Base-by-base conservation (phyloP, 2,329 filamentous ascomycete genomes). In the Nemania sp. region DNA sequence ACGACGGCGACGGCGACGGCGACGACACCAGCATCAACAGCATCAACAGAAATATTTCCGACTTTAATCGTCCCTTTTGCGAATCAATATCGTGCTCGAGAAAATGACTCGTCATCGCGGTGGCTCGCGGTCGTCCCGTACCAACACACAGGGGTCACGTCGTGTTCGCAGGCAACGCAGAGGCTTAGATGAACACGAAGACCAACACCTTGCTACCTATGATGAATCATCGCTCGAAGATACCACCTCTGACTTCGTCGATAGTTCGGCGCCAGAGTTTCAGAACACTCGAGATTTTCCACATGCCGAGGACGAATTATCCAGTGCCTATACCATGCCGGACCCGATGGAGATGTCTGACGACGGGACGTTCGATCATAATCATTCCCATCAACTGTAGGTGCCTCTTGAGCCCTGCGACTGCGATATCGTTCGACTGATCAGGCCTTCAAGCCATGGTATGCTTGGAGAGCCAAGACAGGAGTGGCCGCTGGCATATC, bases 101-200 rank as follows among this genome's bases (percentile, higher is more conserved):
- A 55, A 32, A 35, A 63, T 63, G 61, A 2, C 37, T 32, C 21
- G 18, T 54, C 37, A 5, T 32, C 39, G 10, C 39, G 37, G 15
- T 49, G 48, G 20, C 15, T 50, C 45, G 6, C 57, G 60, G 11
- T 9, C 17, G 20, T 25, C 47, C 2, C 52, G 48, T 12, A 3
- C 6, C 2, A 34, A 47, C 21, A 39, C 13, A 5, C 53, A 32
- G 13, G 49, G 37, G 12, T 20, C 43, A 18, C 48, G 12, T 1
- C 29, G 7, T 21, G 1, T 21, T 20, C 47, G 40, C 15, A 35
- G 48, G 2, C 52, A 29, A 17, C 42, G 15, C 37, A 18, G 5
- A 12, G 32, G 17, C 37, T 4, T 6, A 25, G 6, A 50, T 2
- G 7, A 11, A 17, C 4, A 37, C n/a, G 52, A 34, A 32, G n/a